phyloP scores from a whole-genome alignment of 192 early-diverging fungal genomes.

The Coemansia sp. region DNA sequence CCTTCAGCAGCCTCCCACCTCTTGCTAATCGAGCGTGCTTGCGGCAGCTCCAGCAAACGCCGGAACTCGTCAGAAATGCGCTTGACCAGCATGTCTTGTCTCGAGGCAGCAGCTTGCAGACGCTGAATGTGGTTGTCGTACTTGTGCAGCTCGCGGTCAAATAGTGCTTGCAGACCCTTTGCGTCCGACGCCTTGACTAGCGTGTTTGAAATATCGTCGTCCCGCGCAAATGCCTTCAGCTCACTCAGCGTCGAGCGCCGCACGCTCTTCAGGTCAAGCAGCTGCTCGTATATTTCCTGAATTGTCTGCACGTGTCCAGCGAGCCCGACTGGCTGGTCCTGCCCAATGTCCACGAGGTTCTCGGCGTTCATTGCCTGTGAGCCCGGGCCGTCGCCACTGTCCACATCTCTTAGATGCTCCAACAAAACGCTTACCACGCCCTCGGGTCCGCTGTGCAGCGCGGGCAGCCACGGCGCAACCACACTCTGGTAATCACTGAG shows the following conservation, averaged over 20 bases:
- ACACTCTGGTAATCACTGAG: slow-evolving; percentile 41
- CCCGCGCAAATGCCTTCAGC: slow-evolving; percentile 57
- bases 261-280: slow-evolving; percentile 38
- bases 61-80: slow-evolving; percentile 76
- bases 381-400: slow-evolving; percentile 32
- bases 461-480: slow-evolving; percentile 45
- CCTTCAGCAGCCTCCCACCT: slow-evolving; percentile 68
- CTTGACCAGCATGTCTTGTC: slow-evolving; percentile 72
- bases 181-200: slow-evolving; percentile 56
- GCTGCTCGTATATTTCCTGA: slow-evolving; percentile 41
- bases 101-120: slow-evolving; percentile 69
- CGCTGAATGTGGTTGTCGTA: slow-evolving; percentile 76
- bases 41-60: slow-evolving; percentile 68
- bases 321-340: slow-evolving; percentile 43
- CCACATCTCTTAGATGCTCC: slow-evolving; percentile 48
- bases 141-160: slow-evolving; percentile 89
- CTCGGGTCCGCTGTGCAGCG: slow-evolving; percentile 45
- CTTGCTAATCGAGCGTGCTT: slow-evolving; percentile 64
- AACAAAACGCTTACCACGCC: slow-evolving; percentile 54
- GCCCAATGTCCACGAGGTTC: slow-evolving; percentile 63
- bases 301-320: slow-evolving; percentile 43
- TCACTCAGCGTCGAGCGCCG: slow-evolving; percentile 57
- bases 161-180: slow-evolving; percentile 85
- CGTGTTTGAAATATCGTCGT: slow-evolving; percentile 79
- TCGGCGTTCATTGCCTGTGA: slow-evolving; percentile 30